Evolutionary conservation across 768 basidiomycete species (phyloP).

Genomic region (Lentinula aciculospora): DNA sequence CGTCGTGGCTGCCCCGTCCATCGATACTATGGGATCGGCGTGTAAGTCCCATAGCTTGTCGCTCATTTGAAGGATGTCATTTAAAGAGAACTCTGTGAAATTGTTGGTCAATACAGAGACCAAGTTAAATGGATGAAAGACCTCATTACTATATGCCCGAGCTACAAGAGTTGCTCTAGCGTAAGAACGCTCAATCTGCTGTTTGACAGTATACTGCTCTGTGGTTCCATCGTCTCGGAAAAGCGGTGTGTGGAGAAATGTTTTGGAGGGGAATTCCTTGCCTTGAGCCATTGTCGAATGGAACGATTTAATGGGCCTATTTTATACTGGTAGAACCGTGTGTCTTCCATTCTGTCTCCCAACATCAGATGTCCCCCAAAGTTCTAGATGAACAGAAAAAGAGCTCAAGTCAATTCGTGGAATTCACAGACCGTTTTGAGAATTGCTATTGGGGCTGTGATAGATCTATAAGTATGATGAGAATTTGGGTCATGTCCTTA

Average conservation of each 20-base stretch:
- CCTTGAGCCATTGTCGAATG: background rate
- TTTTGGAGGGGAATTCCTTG: background rate
- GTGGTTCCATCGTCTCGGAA: background rate
- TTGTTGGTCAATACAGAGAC: background rate
- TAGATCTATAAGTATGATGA: too few species aligned
- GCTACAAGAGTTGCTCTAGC: slow-evolving; percentile 21
- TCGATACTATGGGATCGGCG: slow-evolving; percentile 6
- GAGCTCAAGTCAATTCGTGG: too few species aligned
- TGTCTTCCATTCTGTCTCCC: too few species aligned
- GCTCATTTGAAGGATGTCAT: slow-evolving; percentile 7
- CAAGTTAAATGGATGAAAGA: too few species aligned
- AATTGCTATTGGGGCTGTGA: too few species aligned
- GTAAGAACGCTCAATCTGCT: slow-evolving; percentile 25
- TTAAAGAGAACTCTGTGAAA: slow-evolving; percentile 9
- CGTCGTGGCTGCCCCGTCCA: slow-evolving; percentile 7
- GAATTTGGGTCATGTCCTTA: too few species aligned
- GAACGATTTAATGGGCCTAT: too few species aligned
- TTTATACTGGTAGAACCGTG: background rate
- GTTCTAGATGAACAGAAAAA: too few species aligned
- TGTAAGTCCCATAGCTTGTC: slow-evolving; percentile 11
- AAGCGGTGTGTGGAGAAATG: background rate
- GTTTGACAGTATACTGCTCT: background rate
- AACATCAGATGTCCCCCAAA: too few species aligned
- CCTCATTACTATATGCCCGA: background rate
- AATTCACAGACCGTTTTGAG: too few species aligned